Evolutionary conservation across 768 basidiomycete genomes (phyloP), one percentile per base, ranked within the genome.

Genomic region (Tephrocybe sp.): DNA sequence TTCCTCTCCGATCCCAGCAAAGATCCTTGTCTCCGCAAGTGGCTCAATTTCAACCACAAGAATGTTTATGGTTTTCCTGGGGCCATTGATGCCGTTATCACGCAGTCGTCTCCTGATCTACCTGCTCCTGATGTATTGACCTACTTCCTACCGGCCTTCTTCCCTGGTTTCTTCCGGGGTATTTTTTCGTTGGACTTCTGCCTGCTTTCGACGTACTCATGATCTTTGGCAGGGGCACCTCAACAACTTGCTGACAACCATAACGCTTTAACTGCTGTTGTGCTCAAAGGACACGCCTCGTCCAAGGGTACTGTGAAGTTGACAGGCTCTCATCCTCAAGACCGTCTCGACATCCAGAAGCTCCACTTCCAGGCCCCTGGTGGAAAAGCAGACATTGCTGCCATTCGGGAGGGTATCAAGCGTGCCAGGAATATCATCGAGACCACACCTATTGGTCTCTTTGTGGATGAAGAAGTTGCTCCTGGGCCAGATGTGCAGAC

Each of bases 261-360:
- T 38, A 58, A 62, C 30, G 55, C 49, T 8, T 40, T 66, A 6
- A 62, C 61, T 1, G 65, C 63, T 3, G 50, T 64, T 38, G 53
- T 62, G 19, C 59, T 65, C 33, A 61, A 61, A 44, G 60, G 61
- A 8, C 65, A 65, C 49, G 60, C 65, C 2, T 64, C 64, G 23
- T 64, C 64, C 4, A 60, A 52, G 45, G 66, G 65, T 3, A 63
- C 59, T 13, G 65, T 68, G 13, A 59, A 54, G 7, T 58, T 68
- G 40, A 68, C 64, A 1, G 65, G 65, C 5, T 44, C 62, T 6
- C 62, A 68, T 36, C 63, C 61, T 1, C 65, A 68, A 51, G 66
- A 68, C 21, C 37, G 24, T 1, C 60, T 68, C 9, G 56, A 66
- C 52, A 66, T 68, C 23, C 58, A 61, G 41, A 68, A 68, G 45